Evolutionary conservation across 1,139 yeast genomes (phyloP), one percentile per base, ranked within the genome.

Genomic region (Geotrichum bryndzae): DNA sequence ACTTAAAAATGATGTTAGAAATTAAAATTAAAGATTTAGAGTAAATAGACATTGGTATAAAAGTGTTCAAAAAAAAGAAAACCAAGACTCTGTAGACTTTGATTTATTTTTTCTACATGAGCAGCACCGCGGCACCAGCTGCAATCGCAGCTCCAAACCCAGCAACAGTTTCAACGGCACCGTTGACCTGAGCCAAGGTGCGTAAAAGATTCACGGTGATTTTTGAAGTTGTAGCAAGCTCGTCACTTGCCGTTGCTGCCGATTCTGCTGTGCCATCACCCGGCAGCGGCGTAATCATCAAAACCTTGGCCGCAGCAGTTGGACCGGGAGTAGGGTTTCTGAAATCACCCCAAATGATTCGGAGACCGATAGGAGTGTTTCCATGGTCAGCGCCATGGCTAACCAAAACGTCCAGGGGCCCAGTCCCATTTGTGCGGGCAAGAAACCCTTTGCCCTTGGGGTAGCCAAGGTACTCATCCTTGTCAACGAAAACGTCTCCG

Each of bases 111-210:
- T 11, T n/a, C 22, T 27, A 50, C 5, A 50, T n/a, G 23, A 50
- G 52, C 6, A 50, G 52, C n/a, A n/a, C 51, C 7, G 59, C 59
- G 38, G 31, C 55, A 31, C 59, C 59, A 3, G 58, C 58, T 27
- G 29, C 53, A 31, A 27, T 45, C 18, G 56, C 59, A n/a, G 51
- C 59, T 6, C 53, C 58, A 27, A 51, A n/a, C 7, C 55, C 59
- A 27, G 27, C 45, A 27, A 51, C 33, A 31, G 55, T 29, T 22
- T 41, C 45, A 23, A 8, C 46, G 45, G 52, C 59, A 52, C 55
- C 59, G 22, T 52, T 52, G 22, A 51, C 46, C 48, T 57, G 59
- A 15, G 54, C 5, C 25, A 53, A 2, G n/a, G 31, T 33, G 29
- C 6, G 46, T n/a, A 56, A 13, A 27, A 41, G 6, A 51, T 52